phyloP scores from a whole-genome alignment of 2,329 filamentous ascomycete genomes.

The Epichloe hybrida region DNA sequence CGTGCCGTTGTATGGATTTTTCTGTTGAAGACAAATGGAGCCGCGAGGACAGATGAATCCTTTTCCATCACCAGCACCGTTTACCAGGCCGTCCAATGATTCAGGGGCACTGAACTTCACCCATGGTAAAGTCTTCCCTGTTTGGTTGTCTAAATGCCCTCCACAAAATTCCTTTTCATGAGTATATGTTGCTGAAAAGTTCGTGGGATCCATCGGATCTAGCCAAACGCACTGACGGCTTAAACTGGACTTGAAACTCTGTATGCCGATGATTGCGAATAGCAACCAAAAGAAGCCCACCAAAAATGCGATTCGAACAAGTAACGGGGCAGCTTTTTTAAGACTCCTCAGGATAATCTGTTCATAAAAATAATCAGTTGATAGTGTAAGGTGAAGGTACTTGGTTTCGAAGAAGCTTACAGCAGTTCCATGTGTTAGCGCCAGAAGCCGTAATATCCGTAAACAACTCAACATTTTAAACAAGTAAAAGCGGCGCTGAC shows the following conservation, averaged over 20 bases:
- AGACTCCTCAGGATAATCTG: slow-evolving; percentile 86
- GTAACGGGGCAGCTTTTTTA: slow-evolving; percentile 84
- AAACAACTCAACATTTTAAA: slow-evolving; percentile 96
- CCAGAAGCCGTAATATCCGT: slow-evolving; percentile 79
- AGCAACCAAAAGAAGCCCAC: slow-evolving; percentile 96
- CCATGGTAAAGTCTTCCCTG: slow-evolving; percentile 52
- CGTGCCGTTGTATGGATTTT: slow-evolving; percentile 71
- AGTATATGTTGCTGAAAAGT: slow-evolving; percentile 41
- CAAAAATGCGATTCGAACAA: slow-evolving; percentile 86
- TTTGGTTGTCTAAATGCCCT: slow-evolving; percentile 55
- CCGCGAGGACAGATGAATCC: slow-evolving; percentile 78
- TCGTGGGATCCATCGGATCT: slow-evolving; percentile 46
- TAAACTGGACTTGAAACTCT: slow-evolving; percentile 83
- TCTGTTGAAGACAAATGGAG: slow-evolving; percentile 68
- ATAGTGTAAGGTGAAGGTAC: background rate
- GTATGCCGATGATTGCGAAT: slow-evolving; percentile 92
- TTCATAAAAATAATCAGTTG: slow-evolving; percentile 5
- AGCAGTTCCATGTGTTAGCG: slow-evolving; percentile 84
- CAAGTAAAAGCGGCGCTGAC: slow-evolving; percentile 60
- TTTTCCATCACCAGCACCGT: slow-evolving; percentile 48
- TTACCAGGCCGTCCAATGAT: slow-evolving; percentile 31
- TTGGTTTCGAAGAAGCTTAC: slow-evolving; percentile 32
- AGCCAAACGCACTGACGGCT: slow-evolving; percentile 68
- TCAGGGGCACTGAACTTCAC: slow-evolving; percentile 27
- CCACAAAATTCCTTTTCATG: slow-evolving; percentile 71